A percentile compares a stretch with the other conserved stretches of the same genome.
Evolutionary conservation across 208 protist species (phyloP).

Genomic region (Leishmania mexicana): DNA sequence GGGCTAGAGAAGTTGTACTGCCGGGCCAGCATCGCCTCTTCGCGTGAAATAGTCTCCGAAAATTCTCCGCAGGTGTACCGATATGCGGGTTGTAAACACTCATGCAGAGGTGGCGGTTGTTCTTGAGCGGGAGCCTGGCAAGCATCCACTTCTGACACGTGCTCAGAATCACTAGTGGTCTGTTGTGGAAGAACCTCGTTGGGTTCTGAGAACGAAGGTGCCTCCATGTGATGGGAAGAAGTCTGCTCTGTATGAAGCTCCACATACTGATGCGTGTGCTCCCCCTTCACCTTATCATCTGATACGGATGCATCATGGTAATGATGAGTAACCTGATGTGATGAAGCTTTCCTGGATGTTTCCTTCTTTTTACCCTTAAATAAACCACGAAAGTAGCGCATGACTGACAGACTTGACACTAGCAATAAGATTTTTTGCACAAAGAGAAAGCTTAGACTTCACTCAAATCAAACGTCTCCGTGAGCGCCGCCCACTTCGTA

Average conservation of each 20-base stretch:
- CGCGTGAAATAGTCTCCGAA: constrained; percentile 26
- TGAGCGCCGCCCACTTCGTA: background rate
- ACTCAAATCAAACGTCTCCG: background rate
- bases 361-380: constrained; percentile 31
- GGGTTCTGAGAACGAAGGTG: constrained; percentile 8
- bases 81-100: constrained; percentile 18
- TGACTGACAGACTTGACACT: background rate
- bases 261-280: background rate
- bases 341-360: constrained; percentile 2
- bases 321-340: constrained; percentile 1
- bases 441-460: background rate
- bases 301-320: constrained; percentile 6
- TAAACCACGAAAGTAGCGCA: constrained; percentile 24
- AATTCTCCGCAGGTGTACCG: constrained; percentile 28
- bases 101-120: background rate
- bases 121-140: background rate
- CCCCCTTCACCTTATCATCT: background rate
- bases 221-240: background rate
- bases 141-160: background rate
- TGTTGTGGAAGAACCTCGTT: constrained; percentile 15
- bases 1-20: constrained; percentile 32
- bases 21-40: constrained; percentile 30
- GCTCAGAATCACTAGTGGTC: background rate
- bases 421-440: background rate
- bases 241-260: background rate